Conservation (phyloP, 2,329 filamentous ascomycete genomes). For the Phoma sp. region DNA sequence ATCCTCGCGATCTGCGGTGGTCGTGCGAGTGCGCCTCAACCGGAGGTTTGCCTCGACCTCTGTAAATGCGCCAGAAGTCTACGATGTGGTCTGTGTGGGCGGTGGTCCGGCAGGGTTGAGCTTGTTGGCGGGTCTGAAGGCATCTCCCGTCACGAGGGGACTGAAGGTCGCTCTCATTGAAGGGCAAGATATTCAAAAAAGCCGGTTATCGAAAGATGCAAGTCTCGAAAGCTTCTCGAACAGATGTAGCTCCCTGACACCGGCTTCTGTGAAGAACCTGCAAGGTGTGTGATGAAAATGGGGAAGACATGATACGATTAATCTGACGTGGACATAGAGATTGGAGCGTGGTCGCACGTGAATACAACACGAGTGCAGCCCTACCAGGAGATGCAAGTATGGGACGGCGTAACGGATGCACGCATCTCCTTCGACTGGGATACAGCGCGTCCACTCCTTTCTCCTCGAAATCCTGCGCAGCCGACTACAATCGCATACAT, state of each 20-base stretch:
- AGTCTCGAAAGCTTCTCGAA: conserved; percentile 80
- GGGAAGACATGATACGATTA: not conserved
- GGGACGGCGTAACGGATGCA: conserved; percentile 90
- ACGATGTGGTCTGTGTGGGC: conserved; percentile 91
- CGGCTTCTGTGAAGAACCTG: conserved; percentile 82
- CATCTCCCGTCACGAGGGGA: conserved; percentile 74
- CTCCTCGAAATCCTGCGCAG: conserved; percentile 50
- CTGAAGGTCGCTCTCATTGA: conserved; percentile 90
- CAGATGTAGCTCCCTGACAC: conserved; percentile 93
- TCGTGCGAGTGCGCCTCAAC: conserved; percentile 23
- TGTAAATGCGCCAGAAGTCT: conserved; percentile 68
- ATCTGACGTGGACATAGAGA: conserved; percentile 52
- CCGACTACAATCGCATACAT: conserved; percentile 84
- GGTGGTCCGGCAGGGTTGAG: conserved; percentile 90
- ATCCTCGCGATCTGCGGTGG: conserved; percentile 18
- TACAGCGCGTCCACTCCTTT: conserved; percentile 46
- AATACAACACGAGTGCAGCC: conserved; percentile 76
- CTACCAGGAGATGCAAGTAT: conserved; percentile 97
- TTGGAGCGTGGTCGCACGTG: conserved; percentile 85
- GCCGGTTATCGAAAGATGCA: conserved; percentile 67
- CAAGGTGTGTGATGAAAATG: conserved; percentile 52
- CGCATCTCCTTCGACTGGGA: conserved; percentile 88
- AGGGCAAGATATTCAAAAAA: conserved; percentile 79
- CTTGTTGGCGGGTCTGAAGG: conserved; percentile 53
- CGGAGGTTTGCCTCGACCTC: conserved; percentile 44